These are phyloP conservation scores for Neonectria magnoliae DNA, from an alignment of 2,329 filamentous ascomycete species.

Conservation along the genomic window DNA sequence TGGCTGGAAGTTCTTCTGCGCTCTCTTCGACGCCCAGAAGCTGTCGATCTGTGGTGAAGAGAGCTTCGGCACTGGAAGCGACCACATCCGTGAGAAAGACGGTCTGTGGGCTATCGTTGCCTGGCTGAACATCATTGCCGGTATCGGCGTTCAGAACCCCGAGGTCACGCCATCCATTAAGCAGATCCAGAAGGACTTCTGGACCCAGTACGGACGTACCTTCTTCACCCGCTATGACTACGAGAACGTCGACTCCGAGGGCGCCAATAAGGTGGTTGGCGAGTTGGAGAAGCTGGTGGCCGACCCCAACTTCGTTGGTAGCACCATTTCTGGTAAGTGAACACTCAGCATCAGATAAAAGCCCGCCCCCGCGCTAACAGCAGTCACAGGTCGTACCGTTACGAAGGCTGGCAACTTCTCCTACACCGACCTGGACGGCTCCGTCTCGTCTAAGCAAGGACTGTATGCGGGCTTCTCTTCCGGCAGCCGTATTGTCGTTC, in stretches of 20 bases:
- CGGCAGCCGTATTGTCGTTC: slow-evolving; percentile 93
- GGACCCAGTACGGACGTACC: slow-evolving; percentile 93
- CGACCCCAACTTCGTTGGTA: slow-evolving; percentile 80
- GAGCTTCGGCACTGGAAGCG: slow-evolving; percentile 96
- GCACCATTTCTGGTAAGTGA: slow-evolving; percentile 74
- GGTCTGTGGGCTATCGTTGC: slow-evolving; percentile 97
- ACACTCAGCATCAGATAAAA: slow-evolving; percentile 6
- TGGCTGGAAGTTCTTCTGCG: slow-evolving; percentile 99
- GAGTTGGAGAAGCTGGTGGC: slow-evolving; percentile 83
- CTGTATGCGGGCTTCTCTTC: slow-evolving; percentile 95
- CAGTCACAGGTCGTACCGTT: slow-evolving; percentile 75
- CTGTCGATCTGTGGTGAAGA: slow-evolving; percentile 99
- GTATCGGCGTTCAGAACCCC: slow-evolving; percentile 83
- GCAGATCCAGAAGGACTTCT: slow-evolving; percentile 97
- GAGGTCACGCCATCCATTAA: slow-evolving; percentile 89
- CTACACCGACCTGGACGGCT: slow-evolving; percentile 98
- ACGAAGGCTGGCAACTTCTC: slow-evolving; percentile 94
- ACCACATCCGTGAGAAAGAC: slow-evolving; percentile 99
- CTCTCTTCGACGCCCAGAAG: slow-evolving; percentile 92
- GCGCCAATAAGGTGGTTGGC: slow-evolving; percentile 88
- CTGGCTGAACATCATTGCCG: slow-evolving; percentile 98
- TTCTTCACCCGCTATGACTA: slow-evolving; percentile 99
- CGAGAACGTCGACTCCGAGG: slow-evolving; percentile 91
- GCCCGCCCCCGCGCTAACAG: slow-evolving; percentile 32
- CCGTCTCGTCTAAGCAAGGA: slow-evolving; percentile 94